A percentile compares a stretch with the other conserved stretches of the same genome.
Conservation (phyloP, 169 alveolate genomes). For the Plasmodium gaboni region DNA sequence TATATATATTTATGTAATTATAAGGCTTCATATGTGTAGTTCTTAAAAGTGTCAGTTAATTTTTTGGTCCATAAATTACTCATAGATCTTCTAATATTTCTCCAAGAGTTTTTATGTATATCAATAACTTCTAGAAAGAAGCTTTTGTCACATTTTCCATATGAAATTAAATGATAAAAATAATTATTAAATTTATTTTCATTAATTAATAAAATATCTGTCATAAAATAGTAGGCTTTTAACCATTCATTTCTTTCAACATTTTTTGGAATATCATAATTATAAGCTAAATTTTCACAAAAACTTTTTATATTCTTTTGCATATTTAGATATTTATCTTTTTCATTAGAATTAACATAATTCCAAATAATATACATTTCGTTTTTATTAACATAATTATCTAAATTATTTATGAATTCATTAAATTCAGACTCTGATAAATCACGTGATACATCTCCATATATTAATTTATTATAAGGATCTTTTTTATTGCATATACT, state of each 20-base stretch:
- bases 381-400: slow-evolving; percentile 3
- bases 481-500: neutral
- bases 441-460: neutral
- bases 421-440: slow-evolving; percentile 7
- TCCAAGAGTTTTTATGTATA: neutral
- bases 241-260: slow-evolving; percentile 14
- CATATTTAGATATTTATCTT: slow-evolving; percentile 15
- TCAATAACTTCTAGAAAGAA: slow-evolving; percentile 8
- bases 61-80: slow-evolving; percentile 12
- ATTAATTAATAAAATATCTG: slow-evolving; percentile 8
- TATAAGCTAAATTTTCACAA: slow-evolving; percentile 17
- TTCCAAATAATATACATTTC: slow-evolving; percentile 27
- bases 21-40: neutral
- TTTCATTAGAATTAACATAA: slow-evolving; percentile 21
- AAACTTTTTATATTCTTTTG: neutral
- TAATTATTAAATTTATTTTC: slow-evolving; percentile 13
- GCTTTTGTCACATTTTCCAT: slow-evolving; percentile 17
- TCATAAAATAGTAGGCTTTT: slow-evolving; percentile 5
- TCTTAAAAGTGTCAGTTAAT: neutral
- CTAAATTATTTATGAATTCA: slow-evolving; percentile 9
- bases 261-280: slow-evolving; percentile 14
- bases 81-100: slow-evolving; percentile 16
- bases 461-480: neutral
- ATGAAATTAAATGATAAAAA: neutral
- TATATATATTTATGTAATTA: too few relatives aligned